phyloP scores from a whole-genome alignment of 2,329 filamentous ascomycete species.

The Aspergillus hortae region DNA sequence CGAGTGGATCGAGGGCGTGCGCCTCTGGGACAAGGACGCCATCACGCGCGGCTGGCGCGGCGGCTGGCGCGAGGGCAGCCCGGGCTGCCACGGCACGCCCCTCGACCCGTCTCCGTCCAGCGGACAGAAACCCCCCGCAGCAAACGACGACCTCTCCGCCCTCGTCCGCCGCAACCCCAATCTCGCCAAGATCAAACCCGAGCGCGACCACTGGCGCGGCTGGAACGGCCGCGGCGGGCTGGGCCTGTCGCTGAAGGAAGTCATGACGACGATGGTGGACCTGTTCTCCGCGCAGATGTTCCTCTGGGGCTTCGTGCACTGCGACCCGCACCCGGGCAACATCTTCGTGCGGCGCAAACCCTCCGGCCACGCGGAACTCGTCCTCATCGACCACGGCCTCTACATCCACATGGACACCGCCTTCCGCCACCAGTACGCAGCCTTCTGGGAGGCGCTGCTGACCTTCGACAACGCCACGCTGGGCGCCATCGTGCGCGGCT shows the following conservation, averaged over 20 bases:
- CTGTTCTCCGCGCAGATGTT: slow-evolving; percentile 98
- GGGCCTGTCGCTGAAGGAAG: slow-evolving; percentile 74
- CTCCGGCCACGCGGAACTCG: slow-evolving; percentile 78
- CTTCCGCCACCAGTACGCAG: slow-evolving; percentile 81
- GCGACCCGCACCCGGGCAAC: slow-evolving; percentile 95
- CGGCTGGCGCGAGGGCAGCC: slow-evolving; percentile 70
- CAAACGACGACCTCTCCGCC: slow-evolving; percentile 47
- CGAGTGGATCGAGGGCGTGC: slow-evolving; percentile 95
- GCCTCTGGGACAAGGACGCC: slow-evolving; percentile 85
- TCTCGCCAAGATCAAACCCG: slow-evolving; percentile 67
- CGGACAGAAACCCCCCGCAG: background rate
- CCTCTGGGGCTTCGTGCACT: slow-evolving; percentile 92
- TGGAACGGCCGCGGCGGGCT: slow-evolving; percentile 70
- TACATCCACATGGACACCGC: slow-evolving; percentile 85
- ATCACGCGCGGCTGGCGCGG: slow-evolving; percentile 76
- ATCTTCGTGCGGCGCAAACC: slow-evolving; percentile 89
- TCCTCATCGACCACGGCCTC: slow-evolving; percentile 94
- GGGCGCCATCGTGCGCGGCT: slow-evolving; percentile 65
- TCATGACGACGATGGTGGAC: slow-evolving; percentile 96
- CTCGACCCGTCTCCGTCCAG: slow-evolving; percentile 48
- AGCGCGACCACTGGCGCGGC: slow-evolving; percentile 75
- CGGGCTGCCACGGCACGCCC: slow-evolving; percentile 67
- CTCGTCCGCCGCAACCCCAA: slow-evolving; percentile 33
- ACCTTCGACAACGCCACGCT: slow-evolving; percentile 88
- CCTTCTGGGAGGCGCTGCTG: slow-evolving; percentile 91